phyloP scores from a whole-genome alignment of 2,329 filamentous ascomycete genomes.

The Thielaviopsis euricoi region DNA sequence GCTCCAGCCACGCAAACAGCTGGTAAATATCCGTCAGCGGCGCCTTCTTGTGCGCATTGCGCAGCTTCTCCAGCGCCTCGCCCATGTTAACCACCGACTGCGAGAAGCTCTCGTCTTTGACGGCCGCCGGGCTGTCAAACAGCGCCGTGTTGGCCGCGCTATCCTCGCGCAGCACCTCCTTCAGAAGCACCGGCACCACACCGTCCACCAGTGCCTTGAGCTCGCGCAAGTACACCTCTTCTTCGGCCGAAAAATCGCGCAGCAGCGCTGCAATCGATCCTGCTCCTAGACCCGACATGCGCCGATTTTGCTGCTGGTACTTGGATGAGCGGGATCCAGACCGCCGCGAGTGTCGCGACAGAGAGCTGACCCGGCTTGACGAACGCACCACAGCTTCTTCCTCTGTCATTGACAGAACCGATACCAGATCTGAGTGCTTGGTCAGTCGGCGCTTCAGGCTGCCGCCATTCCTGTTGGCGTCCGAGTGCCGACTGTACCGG shows the following conservation, averaged over 20 bases:
- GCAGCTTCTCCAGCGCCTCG: conserved; percentile 69
- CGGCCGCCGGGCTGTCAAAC: conserved; percentile 3
- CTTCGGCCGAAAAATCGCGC: conserved; percentile 65
- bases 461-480: neutral
- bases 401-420: conserved; percentile 64
- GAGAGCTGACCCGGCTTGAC: conserved; percentile 35
- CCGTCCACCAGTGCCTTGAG: conserved; percentile 86
- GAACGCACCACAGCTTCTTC: conserved; percentile 33
- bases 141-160: conserved; percentile 31
- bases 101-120: conserved; percentile 38
- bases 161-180: conserved; percentile 60
- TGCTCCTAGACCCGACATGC: neutral
- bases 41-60: conserved; percentile 62
- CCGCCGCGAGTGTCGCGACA: conserved; percentile 4
- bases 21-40: conserved; percentile 55
- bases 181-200: conserved; percentile 81
- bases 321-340: conserved; percentile 5
- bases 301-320: neutral
- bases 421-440: conserved; percentile 86
- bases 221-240: conserved; percentile 76
- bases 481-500: conserved; percentile 7
- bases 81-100: conserved; percentile 92
- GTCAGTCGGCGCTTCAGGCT: conserved; percentile 59
- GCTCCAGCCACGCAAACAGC: conserved; percentile 67
- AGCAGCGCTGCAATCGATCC: conserved; percentile 60